Percentiles rank a stretch among this genome's conserved stretches.
These are phyloP conservation scores for Leucoagaricus sp. DNA, from an alignment of 1,284 basidiomycete genomes.

Conservation along the genomic window DNA sequence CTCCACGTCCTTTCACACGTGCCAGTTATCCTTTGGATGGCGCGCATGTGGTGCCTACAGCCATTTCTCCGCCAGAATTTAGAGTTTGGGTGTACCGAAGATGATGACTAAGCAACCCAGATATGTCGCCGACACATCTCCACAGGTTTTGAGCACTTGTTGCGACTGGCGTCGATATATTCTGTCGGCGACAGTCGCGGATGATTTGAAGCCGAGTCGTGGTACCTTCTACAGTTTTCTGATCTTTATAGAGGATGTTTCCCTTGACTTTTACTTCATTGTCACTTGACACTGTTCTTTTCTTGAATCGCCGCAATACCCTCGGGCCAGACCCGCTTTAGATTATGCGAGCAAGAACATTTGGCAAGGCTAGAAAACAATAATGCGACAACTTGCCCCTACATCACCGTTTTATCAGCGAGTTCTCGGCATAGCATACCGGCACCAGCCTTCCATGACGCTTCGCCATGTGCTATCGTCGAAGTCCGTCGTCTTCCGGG, in stretches of 20 bases:
- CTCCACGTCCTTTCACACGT: not conserved
- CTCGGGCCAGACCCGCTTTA: too few species aligned
- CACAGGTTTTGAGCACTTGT: not conserved
- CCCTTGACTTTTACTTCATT: too few species aligned
- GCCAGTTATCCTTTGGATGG: not conserved
- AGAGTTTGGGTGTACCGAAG: slow-evolving; percentile 9
- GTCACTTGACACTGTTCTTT: too few species aligned
- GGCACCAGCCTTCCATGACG: not conserved
- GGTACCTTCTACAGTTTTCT: not conserved
- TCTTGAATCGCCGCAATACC: too few species aligned
- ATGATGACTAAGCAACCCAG: slow-evolving; percentile 18
- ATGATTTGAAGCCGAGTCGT: not conserved
- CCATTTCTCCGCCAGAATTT: slow-evolving; percentile 9
- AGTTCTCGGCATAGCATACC: not conserved
- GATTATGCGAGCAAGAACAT: not conserved
- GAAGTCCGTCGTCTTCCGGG: not conserved
- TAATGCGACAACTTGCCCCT: not conserved
- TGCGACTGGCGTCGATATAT: not conserved
- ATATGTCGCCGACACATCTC: slow-evolving; percentile 15
- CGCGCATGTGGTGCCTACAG: not conserved
- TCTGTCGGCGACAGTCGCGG: slow-evolving; percentile 11
- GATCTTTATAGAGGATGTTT: not conserved
- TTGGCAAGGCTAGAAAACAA: not conserved
- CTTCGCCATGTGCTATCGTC: slow-evolving; percentile 1
- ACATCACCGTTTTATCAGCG: slow-evolving; percentile 11